Evolutionary conservation across 805 yeast genomes (phyloP).

Genomic region (Helenozyma rhizophorensis): DNA sequence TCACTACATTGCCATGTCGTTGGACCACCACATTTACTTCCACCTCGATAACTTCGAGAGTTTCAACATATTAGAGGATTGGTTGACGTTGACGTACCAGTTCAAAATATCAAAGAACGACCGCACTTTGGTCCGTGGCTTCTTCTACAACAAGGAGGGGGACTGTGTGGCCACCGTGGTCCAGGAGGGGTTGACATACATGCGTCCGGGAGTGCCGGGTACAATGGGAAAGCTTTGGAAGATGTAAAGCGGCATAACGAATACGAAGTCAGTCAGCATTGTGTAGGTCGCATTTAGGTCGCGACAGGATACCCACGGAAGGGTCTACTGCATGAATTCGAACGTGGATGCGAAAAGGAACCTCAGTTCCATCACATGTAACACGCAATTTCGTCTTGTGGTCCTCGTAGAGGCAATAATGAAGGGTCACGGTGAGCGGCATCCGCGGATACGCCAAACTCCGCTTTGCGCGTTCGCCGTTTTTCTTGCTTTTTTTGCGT

Average conservation of each 20-base stretch:
- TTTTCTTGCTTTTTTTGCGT: too few species aligned
- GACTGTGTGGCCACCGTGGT: conserved; percentile 34
- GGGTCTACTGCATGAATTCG: conserved; percentile 1
- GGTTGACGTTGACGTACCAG: conserved; percentile 36
- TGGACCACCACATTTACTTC: conserved; percentile 42
- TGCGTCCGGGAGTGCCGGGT: conserved; percentile 23
- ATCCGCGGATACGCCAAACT: too few species aligned
- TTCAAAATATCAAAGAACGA: conserved; percentile 30
- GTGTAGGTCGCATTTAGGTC: conserved; percentile 1
- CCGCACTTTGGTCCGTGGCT: conserved; percentile 36
- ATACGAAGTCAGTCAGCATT: too few species aligned
- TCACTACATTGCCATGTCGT: conserved; percentile 43
- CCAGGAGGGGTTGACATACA: conserved; percentile 39
- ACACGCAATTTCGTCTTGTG: too few species aligned
- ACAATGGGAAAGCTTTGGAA: conserved; percentile 2
- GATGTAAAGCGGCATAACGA: too few species aligned
- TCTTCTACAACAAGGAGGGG: conserved; percentile 27
- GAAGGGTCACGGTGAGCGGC: too few species aligned
- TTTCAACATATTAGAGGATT: conserved; percentile 31
- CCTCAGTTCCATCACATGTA: too few species aligned
- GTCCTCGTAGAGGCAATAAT: too few species aligned
- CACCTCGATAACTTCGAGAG: conserved; percentile 23
- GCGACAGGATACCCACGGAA: conserved; percentile 1
- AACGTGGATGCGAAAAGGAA: too few species aligned
- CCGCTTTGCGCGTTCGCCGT: too few species aligned